phyloP scores from a whole-genome alignment of 345 rosid species.

The Dipteronia sinensis region DNA sequence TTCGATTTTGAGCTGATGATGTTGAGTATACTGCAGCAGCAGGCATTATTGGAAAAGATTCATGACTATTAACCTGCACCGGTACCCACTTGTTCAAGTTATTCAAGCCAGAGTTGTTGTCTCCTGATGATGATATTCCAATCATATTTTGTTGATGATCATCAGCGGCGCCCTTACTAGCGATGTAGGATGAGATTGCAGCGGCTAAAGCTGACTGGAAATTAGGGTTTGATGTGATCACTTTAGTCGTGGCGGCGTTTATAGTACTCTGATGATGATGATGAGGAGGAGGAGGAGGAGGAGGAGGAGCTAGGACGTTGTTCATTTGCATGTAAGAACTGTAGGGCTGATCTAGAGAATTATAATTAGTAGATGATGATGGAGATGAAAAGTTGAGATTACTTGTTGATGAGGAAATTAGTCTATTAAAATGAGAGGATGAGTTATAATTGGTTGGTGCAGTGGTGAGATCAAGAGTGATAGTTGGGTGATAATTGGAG shows the following conservation, averaged over 20 bases:
- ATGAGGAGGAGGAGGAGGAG: constrained; percentile 2
- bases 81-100: not conserved
- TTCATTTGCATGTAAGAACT: constrained; percentile 18
- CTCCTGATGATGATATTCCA: not conserved
- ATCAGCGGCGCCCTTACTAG: constrained; percentile 9
- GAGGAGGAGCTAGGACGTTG: constrained; percentile 19
- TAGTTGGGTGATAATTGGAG: constrained; percentile 57
- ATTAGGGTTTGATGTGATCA: constrained; percentile 35
- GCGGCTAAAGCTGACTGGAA: constrained; percentile 42
- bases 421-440: constrained; percentile 15
- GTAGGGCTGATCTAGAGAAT: not conserved
- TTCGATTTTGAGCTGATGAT: not conserved
- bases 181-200: constrained; percentile 35
- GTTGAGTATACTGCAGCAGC: not conserved
- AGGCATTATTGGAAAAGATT: not conserved
- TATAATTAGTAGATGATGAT: constrained; percentile 5
- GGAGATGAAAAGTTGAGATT: constrained; percentile 43
- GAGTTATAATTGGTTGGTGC: constrained; percentile 26
- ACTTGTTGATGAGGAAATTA: constrained; percentile 12
- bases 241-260: constrained; percentile 38
- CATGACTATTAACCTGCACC: not conserved
- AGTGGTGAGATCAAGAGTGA: constrained; percentile 70
- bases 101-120: constrained; percentile 11
- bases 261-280: constrained; percentile 17
- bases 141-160: constrained; percentile 6